These are phyloP conservation scores for Sporothrix dimorphospora DNA, from an alignment of 2,329 filamentous ascomycete genomes.

Conservation along the genomic window DNA sequence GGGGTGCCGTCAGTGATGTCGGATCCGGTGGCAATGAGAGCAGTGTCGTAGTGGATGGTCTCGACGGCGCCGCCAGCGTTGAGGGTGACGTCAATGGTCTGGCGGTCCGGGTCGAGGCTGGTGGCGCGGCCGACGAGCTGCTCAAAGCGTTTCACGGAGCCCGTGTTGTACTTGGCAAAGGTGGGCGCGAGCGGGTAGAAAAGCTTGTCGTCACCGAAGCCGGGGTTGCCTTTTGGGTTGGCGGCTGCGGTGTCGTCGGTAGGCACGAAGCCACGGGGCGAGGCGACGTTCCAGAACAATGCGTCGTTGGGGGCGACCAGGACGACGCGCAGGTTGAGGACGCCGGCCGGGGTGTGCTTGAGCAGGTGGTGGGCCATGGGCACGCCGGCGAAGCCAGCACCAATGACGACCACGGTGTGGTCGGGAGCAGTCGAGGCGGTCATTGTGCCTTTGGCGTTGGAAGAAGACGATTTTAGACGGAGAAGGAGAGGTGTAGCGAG, in stretches of 20 bases:
- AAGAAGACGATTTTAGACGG: neutral
- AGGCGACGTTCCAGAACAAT: slow-evolving; percentile 36
- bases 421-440: slow-evolving; percentile 28
- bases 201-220: slow-evolving; percentile 35
- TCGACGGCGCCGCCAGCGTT: slow-evolving; percentile 39
- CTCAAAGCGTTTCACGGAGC: slow-evolving; percentile 49
- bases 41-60: slow-evolving; percentile 53
- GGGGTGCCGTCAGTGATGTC: slow-evolving; percentile 49
- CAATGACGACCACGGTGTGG: slow-evolving; percentile 52
- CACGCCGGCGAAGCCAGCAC: slow-evolving; percentile 52
- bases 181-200: slow-evolving; percentile 54
- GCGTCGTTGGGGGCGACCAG: slow-evolving; percentile 38
- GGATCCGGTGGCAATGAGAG: slow-evolving; percentile 60
- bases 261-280: slow-evolving; percentile 38
- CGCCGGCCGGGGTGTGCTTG: slow-evolving; percentile 47
- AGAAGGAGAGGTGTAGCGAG: slow-evolving; percentile 27
- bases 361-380: slow-evolving; percentile 56
- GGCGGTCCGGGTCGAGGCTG: slow-evolving; percentile 46
- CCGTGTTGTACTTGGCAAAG: slow-evolving; percentile 51
- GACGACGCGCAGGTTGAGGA: slow-evolving; percentile 42
- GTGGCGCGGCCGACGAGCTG: slow-evolving; percentile 55
- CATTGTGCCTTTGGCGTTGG: neutral
- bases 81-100: slow-evolving; percentile 47
- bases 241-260: slow-evolving; percentile 35
- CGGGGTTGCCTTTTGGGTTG: slow-evolving; percentile 21